Evolutionary conservation across 2,329 filamentous ascomycete species (phyloP), one percentile per base, ranked within the genome.

Genomic region (Polytolypa hystricis): DNA sequence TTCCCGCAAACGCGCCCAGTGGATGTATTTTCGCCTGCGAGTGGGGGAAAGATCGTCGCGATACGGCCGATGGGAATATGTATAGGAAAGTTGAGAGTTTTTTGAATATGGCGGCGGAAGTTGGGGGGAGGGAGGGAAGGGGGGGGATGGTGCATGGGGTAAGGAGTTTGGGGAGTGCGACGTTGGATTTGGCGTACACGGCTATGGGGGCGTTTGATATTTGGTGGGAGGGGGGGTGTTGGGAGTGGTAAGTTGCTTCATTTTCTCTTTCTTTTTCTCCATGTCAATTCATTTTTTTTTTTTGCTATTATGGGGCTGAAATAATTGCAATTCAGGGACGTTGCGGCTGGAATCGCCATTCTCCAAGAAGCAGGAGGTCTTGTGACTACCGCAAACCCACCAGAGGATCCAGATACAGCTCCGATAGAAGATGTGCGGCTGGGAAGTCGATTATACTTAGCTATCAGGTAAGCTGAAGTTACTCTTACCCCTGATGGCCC

Each of bases 151-250:
- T 85, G 5, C 82, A 86, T 56, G 81, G 82, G 0, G 66, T 86
- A 30, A 62, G 81, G 42, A 82, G 79, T 54, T 54, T 86, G 39
- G 81, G 81, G 3, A 80, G 79, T 50, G 81, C 81, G 6, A 83
- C 81, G 1, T 53, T 86, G 37, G 81, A 85, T 55, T 58, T 86
- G 33, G 81, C 80, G 0, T 86, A 85, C 53, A 74, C 75, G 7
- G 81, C 82, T 9, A 81, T 81, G 70, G 81, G 81, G 0, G 67
- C 75, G 0, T 78, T 85, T 46, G 81, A 86, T 57, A 83, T 85
- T 8, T 85, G 81, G 81, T 86, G 81, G 81, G 81, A 86, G 53
- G 81, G 80, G 3, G 81, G 81, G 0, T 84, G 80, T 50, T 84
- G 81, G 81, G 82, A 85, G 57, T 86, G 81, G 77, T 78, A 48